Evolutionary conservation across 352 stramenopile species (phyloP).

Genomic region (Phytophthora pseudosyringae): DNA sequence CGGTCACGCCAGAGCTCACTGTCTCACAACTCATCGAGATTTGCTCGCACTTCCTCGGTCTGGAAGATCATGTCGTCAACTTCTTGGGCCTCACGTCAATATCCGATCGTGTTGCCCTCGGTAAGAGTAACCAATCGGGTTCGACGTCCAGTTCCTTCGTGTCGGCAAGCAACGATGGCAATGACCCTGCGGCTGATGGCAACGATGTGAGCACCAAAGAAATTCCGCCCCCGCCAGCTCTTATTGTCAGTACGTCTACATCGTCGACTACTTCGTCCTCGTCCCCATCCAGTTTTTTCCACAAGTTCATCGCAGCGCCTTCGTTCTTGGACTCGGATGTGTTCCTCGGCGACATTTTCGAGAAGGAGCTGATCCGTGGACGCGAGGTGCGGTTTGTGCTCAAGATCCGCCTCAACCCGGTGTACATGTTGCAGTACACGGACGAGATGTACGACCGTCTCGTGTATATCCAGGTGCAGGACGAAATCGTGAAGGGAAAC

Average conservation of each 20-base stretch:
- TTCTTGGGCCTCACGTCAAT: conserved; percentile 72
- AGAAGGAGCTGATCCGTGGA: conserved; percentile 89
- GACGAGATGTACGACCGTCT: conserved; percentile 87
- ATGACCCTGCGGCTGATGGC: conserved; percentile 36
- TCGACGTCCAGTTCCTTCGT: conserved; percentile 47
- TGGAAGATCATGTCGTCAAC: conserved; percentile 89
- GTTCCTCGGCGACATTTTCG: conserved; percentile 92
- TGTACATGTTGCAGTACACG: conserved; percentile 83
- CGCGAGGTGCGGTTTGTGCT: conserved; percentile 92
- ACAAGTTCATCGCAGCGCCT: conserved; percentile 78
- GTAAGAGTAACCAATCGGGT: conserved; percentile 35
- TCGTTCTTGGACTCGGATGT: conserved; percentile 84
- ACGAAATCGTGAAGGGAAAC: conserved; percentile 92
- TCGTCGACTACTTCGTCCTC: conserved; percentile 42
- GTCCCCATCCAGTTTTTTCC: conserved; percentile 68
- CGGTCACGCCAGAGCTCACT: conserved; percentile 93
- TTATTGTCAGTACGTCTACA: conserved; percentile 33
- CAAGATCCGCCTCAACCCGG: conserved; percentile 91
- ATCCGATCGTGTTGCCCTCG: conserved; percentile 46
- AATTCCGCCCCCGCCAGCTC: conserved; percentile 18
- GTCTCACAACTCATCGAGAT: conserved; percentile 92
- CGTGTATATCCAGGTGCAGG: conserved; percentile 91
- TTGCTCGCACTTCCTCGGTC: conserved; percentile 90
- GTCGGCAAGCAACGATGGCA: conserved; percentile 34
- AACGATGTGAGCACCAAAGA: conserved; percentile 17